Conservation (phyloP, 140 eudicot genomes). For the Erigeron philadelphicus region DNA sequence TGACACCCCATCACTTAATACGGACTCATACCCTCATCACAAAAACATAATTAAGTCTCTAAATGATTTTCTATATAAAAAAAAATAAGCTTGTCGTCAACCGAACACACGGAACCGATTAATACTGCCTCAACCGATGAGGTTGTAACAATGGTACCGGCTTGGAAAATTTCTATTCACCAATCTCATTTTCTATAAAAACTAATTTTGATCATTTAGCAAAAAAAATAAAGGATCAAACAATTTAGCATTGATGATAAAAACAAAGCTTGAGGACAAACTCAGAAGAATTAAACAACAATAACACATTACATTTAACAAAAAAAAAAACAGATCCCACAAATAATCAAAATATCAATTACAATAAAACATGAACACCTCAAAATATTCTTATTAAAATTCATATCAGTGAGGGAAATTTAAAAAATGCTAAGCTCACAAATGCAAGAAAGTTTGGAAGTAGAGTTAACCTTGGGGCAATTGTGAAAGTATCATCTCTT, state of each 20-base stretch:
- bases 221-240: not conserved
- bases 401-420: not conserved
- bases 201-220: not conserved
- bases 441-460: not conserved
- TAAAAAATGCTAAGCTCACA: not conserved
- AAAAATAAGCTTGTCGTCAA: too few relatives aligned
- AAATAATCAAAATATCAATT: not conserved
- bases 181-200: not conserved
- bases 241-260: conserved; percentile 15
- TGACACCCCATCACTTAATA: too few relatives aligned
- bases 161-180: too few relatives aligned
- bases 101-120: too few relatives aligned
- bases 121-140: too few relatives aligned
- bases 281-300: too few relatives aligned
- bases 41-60: too few relatives aligned
- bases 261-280: not conserved
- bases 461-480: conserved; percentile 42
- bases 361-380: not conserved
- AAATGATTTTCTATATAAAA: too few relatives aligned
- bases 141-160: too few relatives aligned
- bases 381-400: too few relatives aligned
- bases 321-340: not conserved
- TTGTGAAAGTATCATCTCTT: conserved; percentile 38
- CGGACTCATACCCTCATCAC: too few relatives aligned
- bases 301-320: conserved; percentile 2